Conservation (phyloP, 2,329 filamentous ascomycete genomes). For the Colletotrichum shisoi region DNA sequence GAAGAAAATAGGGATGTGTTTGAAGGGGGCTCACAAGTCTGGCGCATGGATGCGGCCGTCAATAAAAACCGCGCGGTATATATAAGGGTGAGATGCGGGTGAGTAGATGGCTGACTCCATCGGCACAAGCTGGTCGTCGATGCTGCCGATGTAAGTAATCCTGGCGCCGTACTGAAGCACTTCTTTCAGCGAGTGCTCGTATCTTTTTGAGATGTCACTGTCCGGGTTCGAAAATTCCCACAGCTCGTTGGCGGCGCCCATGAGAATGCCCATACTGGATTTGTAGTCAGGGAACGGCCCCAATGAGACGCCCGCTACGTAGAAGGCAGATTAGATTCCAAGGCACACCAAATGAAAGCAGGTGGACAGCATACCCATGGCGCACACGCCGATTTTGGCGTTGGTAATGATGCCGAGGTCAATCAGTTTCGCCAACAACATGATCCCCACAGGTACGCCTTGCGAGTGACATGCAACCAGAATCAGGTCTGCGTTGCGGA, state of each 20-base stretch:
- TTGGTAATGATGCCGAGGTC: constrained; percentile 83
- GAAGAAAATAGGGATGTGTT: not conserved
- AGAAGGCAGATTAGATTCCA: not conserved
- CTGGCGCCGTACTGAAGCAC: constrained; percentile 81
- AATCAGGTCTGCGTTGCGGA: constrained; percentile 86
- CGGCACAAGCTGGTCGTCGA: constrained; percentile 95
- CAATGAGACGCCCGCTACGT: constrained; percentile 81
- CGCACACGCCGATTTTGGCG: constrained; percentile 84
- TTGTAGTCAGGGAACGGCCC: constrained; percentile 94
- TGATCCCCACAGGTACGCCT: constrained; percentile 90
- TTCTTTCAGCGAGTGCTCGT: constrained; percentile 76
- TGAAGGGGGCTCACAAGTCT: constrained; percentile 70
- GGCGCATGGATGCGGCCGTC: constrained; percentile 91
- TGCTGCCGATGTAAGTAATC: constrained; percentile 89
- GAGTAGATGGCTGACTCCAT: constrained; percentile 90
- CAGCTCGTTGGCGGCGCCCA: constrained; percentile 88
- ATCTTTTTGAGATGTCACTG: constrained; percentile 82
- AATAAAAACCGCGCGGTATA: constrained; percentile 94
- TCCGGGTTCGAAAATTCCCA: constrained; percentile 90
- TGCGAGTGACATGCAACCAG: constrained; percentile 95
- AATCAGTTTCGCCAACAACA: constrained; percentile 91
- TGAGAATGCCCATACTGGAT: constrained; percentile 83
- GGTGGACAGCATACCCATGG: constrained; percentile 61
- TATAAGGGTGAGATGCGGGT: constrained; percentile 86
- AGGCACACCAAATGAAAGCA: not conserved